These are phyloP conservation scores for Cercospora sesami DNA, from an alignment of 2,329 filamentous ascomycete species.

Conservation along the genomic window DNA sequence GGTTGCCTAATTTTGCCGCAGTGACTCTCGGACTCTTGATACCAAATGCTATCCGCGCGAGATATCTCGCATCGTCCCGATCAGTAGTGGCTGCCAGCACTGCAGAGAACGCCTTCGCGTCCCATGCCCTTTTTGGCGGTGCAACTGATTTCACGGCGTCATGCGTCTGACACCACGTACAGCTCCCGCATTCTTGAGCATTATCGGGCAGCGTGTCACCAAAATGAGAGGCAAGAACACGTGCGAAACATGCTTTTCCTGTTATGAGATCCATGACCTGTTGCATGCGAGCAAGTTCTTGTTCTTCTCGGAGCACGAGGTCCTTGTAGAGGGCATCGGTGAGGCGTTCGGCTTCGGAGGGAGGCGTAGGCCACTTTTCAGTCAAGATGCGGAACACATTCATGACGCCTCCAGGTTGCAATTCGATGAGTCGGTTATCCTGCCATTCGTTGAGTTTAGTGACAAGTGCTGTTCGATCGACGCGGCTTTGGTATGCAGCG, in stretches of 20 bases:
- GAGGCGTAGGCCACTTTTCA: conserved; percentile 45
- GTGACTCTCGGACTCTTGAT: conserved; percentile 59
- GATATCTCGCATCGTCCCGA: conserved; percentile 59
- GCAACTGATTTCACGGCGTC: conserved; percentile 41
- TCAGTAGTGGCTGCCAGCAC: conserved; percentile 50
- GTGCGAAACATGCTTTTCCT: conserved; percentile 53
- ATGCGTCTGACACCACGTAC: conserved; percentile 48
- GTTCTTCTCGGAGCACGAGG: conserved; percentile 55
- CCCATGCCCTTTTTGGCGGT: conserved; percentile 43
- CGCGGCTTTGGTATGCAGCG: conserved; percentile 35
- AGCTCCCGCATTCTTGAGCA: conserved; percentile 53
- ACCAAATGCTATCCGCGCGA: conserved; percentile 62
- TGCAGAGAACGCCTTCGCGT: conserved; percentile 44
- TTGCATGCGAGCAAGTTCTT: conserved; percentile 54
- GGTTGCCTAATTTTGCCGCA: conserved; percentile 51
- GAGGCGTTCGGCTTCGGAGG: conserved; percentile 48
- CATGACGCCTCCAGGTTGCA: conserved; percentile 55
- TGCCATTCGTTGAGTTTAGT: conserved; percentile 57
- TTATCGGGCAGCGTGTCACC: conserved; percentile 53
- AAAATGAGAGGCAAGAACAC: conserved; percentile 57
- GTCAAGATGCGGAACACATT: conserved; percentile 57
- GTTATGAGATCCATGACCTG: conserved; percentile 58
- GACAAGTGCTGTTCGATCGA: conserved; percentile 53
- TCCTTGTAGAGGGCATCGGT: conserved; percentile 52
- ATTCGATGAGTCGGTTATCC: conserved; percentile 51